Percentiles rank a stretch among this genome's conserved stretches.
These are phyloP conservation scores for Blastobotrys terrestris DNA, from an alignment of 805 yeast species.

Conservation along the genomic window DNA sequence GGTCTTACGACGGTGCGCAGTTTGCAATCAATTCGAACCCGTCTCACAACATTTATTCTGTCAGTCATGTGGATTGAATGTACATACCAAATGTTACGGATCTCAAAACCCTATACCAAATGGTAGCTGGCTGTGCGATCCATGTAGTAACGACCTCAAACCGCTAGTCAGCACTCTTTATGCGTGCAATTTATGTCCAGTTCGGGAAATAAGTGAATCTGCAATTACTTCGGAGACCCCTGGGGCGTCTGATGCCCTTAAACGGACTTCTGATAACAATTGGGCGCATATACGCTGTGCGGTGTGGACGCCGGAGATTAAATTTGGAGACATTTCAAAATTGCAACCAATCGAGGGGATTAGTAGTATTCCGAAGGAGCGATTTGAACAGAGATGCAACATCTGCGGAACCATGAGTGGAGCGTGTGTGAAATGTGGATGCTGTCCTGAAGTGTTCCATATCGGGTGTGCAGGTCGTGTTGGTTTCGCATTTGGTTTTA, in stretches of 20 bases:
- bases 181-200: conserved; percentile 59
- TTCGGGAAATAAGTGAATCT: conserved; percentile 45
- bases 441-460: conserved; percentile 41
- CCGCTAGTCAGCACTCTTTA: conserved; percentile 54
- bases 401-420: conserved; percentile 50
- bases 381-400: conserved; percentile 29
- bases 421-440: conserved; percentile 41
- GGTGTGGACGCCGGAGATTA: conserved; percentile 42
- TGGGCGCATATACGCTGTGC: conserved; percentile 83
- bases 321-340: conserved; percentile 36
- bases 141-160: conserved; percentile 63
- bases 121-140: conserved; percentile 69
- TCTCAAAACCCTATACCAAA: conserved; percentile 21
- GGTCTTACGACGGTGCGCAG: conserved; percentile 42
- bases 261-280: conserved; percentile 56
- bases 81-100: conserved; percentile 71
- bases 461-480: conserved; percentile 52
- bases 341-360: conserved; percentile 46
- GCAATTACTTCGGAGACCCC: conserved; percentile 37
- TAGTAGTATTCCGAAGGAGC: conserved; percentile 23
- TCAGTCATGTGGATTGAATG: conserved; percentile 58
- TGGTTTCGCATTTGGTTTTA: conserved; percentile 50
- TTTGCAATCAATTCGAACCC: conserved; percentile 44
- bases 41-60: conserved; percentile 47
- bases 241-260: conserved; percentile 57